Conservation (phyloP, 352 stramenopile species). For the Vaucheria bursata region DNA sequence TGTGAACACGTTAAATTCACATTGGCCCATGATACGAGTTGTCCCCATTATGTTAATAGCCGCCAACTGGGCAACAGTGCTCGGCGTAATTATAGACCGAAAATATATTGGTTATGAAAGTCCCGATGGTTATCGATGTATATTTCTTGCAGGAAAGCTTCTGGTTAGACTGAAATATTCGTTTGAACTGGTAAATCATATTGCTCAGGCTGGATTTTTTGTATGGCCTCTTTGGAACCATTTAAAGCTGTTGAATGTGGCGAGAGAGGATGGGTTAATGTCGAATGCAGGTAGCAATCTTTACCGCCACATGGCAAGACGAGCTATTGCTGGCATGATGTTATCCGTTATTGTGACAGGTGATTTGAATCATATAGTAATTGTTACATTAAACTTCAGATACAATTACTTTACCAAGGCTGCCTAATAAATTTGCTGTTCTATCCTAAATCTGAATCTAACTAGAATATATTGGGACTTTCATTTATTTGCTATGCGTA, state of each 20-base stretch:
- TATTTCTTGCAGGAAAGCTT: conserved; percentile 13
- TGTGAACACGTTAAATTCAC: conserved; percentile 15
- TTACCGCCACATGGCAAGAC: too few relatives aligned
- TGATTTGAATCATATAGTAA: too few relatives aligned
- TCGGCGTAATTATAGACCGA: conserved; percentile 5
- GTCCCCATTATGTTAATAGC: background rate
- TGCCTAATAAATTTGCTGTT: too few relatives aligned
- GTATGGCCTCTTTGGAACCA: background rate
- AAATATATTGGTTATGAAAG: background rate
- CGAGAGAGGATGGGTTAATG: too few relatives aligned
- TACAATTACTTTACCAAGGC: too few relatives aligned
- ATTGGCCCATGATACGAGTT: background rate
- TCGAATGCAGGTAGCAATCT: too few relatives aligned
- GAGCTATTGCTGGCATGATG: too few relatives aligned
- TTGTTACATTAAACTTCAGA: too few relatives aligned
- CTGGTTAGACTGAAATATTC: conserved; percentile 26
- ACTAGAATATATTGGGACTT: too few relatives aligned
- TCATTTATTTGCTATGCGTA: too few relatives aligned
- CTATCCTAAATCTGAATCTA: too few relatives aligned
- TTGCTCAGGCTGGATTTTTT: background rate
- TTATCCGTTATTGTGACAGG: too few relatives aligned
- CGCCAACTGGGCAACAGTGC: conserved; percentile 25
- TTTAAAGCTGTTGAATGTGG: background rate
- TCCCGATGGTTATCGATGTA: conserved; percentile 12
- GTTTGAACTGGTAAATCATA: conserved; percentile 7